Base-by-base conservation (phyloP, 345 rosid species). In the Cochlearia excelsa region DNA sequence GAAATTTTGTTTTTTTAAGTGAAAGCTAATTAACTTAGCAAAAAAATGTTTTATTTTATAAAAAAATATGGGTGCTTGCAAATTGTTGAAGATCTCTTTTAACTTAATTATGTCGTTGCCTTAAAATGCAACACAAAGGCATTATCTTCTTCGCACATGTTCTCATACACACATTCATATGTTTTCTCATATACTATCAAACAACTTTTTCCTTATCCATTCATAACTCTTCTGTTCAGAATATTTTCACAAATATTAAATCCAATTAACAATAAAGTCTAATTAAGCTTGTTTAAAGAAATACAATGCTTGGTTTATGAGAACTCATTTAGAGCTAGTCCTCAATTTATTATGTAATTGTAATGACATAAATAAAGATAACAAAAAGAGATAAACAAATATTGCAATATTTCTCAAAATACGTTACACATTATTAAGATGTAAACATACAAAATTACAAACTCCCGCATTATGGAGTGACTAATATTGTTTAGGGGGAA, bases 101-200 rank as follows among this genome's bases (percentile, higher is more conserved):
- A 46, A 7, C 40, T 69, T 45, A 42, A 16, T 16, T 16, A 47
- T 54, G 62, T 54, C 74, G 61, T 70, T 30, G 50, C 51, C 42
- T 55, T 63, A 37, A 63, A 57, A 58, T 52, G 75, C 66, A 64
- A 65, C 75, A 65, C 75, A 65, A 65, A 65, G 66, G 28, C 50
- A 59, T 71, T 71, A 71, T 64, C 75, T 34, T 65, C 49, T 63
- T 57, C 54, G 50, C 53, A 54, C 63, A 57, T 56, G 47, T 43
- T 50, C 35, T 43, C 57, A 46, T 57, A 39, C 62, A 42, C 31
- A 45, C 58, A 63, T 27, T 49, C 47, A 50, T 54, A 40, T 16
- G 23, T 69, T 51, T 16, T 51, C 55, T 54, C 37, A 45, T 47
- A 69, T 41, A 16, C 68, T 33, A 28, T 38, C 23, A 16, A 16